Percentiles rank a stretch among this genome's conserved stretches.
Conservation (phyloP, 129 eudicot genomes). For the Chrysanthemum makinoi region DNA sequence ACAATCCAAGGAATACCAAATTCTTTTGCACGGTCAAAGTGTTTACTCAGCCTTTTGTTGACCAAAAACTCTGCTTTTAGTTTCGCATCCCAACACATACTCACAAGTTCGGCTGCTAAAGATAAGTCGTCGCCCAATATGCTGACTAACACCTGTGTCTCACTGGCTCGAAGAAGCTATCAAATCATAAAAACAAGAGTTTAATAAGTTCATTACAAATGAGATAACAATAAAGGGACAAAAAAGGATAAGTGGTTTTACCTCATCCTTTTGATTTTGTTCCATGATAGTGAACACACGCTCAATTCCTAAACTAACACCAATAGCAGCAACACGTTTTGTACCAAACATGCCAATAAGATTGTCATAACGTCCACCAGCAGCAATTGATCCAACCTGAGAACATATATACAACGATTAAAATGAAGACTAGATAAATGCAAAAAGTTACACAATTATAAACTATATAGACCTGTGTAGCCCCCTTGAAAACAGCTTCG, state of each 20-base stretch:
- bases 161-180: conserved; percentile 62
- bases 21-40: conserved; percentile 65
- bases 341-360: conserved; percentile 86
- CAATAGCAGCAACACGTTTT: conserved; percentile 80
- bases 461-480: conserved; percentile 52
- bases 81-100: conserved; percentile 65
- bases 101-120: conserved; percentile 60
- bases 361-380: conserved; percentile 92
- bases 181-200: neutral
- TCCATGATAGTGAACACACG: conserved; percentile 89
- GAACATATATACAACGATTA: neutral
- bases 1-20: conserved; percentile 77
- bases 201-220: neutral
- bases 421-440: neutral
- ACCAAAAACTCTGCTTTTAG: conserved; percentile 66
- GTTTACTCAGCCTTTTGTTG: conserved; percentile 59
- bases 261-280: conserved; percentile 74
- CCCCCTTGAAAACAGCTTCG: conserved; percentile 88
- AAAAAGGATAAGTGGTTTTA: neutral
- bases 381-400: conserved; percentile 93
- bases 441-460: neutral
- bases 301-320: conserved; percentile 88
- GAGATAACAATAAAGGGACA: conserved; percentile 5
- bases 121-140: conserved; percentile 57
- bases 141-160: conserved; percentile 76